Conservation (phyloP, 768 basidiomycete genomes). For the Lentinula boryana region DNA sequence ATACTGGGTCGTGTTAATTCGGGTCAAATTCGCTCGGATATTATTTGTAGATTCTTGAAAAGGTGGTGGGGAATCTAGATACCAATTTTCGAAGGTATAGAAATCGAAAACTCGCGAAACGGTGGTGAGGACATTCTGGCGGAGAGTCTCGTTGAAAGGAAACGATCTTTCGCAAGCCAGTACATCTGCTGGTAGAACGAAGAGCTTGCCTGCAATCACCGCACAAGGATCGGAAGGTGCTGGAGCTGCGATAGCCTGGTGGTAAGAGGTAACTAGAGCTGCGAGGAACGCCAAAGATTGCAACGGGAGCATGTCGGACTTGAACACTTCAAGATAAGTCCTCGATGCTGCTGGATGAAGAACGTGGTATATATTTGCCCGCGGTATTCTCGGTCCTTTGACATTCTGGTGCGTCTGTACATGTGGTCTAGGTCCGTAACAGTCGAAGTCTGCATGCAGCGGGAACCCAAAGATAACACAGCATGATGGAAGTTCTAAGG, state of each 20-base stretch:
- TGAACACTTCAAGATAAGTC: neutral
- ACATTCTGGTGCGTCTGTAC: neutral
- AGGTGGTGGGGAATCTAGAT: constrained; percentile 43
- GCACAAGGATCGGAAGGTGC: constrained; percentile 9
- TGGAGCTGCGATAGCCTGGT: neutral
- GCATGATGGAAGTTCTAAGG: neutral
- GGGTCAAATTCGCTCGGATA: constrained; percentile 42
- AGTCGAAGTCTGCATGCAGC: neutral
- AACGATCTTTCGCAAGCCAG: constrained; percentile 54
- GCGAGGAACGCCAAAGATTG: neutral
- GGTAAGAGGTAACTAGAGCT: neutral
- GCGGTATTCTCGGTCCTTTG: neutral
- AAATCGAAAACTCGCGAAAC: constrained; percentile 46
- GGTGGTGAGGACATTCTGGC: constrained; percentile 44
- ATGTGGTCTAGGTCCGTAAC: neutral
- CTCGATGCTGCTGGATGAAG: neutral
- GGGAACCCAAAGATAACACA: neutral
- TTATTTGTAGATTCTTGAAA: constrained; percentile 52
- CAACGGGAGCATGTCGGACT: neutral
- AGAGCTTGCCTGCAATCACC: constrained; percentile 27
- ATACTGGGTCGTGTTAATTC: constrained; percentile 43
- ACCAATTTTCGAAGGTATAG: constrained; percentile 48
- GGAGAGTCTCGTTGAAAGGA: constrained; percentile 51
- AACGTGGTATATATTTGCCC: neutral
- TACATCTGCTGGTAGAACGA: constrained; percentile 46